Evolutionary conservation across 805 yeast species (phyloP), one percentile per base, ranked within the genome.

Genomic region (Saturnispora saitoi): DNA sequence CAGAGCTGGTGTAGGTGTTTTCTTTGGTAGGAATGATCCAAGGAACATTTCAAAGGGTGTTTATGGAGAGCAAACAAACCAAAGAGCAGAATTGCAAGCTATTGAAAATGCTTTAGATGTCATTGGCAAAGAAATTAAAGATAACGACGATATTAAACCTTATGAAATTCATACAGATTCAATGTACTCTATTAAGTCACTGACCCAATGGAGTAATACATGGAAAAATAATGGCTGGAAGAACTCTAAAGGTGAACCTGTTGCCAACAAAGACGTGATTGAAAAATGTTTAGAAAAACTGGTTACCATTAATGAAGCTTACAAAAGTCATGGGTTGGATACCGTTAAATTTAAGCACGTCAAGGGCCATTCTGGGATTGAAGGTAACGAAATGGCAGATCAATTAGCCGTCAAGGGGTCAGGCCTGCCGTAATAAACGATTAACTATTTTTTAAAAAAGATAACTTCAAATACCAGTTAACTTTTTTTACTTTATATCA

Each of bases 361-460:
- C 4, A 70, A 67, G 49, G 96, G 91, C 0, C 96, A 90, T 62
- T 63, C 70, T 15, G 90, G 86, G 1, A 65, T 68, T 32, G 62
- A 58, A 11, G 96, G 96, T 0, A 90, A 89, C 59, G 88, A 80
- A 51, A 69, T 61, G 58, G 96, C 96, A 0, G 96, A 89, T 60
- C 59, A 58, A 43, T 67, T 89, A 43, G 96, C 96, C 2, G 81
- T 74, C 49, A 46, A 54, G n/a, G 93, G 86, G 9, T 24, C 48
- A 3, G 22, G 20, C 82, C 81, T 14, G 71, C 28, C 28, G 8
- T 9, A 24, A 24, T 24, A 9, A 24, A 24, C 5, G 28, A 6
- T 24, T 9, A 24, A 24, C 8, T 24, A 24, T 9, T 24, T 24
- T 24, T 6, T 24, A 6, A 6, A 6, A 9, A 24, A 24, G 28